These are phyloP conservation scores for Tetracentron sinense DNA, from an alignment of 164 flowering plant genomes.

Conservation along the genomic window DNA sequence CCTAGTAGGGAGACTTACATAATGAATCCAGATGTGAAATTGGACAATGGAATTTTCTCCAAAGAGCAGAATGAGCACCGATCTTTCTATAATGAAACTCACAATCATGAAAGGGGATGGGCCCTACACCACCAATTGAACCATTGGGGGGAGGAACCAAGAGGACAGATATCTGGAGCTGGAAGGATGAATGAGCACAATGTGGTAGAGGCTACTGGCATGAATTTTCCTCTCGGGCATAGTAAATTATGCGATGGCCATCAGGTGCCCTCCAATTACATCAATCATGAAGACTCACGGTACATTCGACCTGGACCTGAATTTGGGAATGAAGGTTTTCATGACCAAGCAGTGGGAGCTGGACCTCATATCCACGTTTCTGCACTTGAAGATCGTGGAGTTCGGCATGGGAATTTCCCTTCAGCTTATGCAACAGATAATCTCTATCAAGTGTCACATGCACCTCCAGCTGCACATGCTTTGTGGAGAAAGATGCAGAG, in stretches of 20 bases:
- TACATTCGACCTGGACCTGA: conserved; percentile 46
- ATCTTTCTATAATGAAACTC: conserved; percentile 41
- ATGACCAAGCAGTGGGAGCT: conserved; percentile 42
- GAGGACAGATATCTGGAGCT: conserved; percentile 44
- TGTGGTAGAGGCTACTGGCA: conserved; percentile 44
- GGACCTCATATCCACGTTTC: conserved; percentile 40
- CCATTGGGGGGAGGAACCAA: conserved; percentile 55
- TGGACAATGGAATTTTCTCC: conserved; percentile 41
- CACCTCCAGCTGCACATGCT: conserved; percentile 42
- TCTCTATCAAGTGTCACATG: conserved; percentile 46
- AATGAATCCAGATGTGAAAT: conserved; percentile 45
- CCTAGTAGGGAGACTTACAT: conserved; percentile 42
- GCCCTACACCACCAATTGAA: conserved; percentile 46
- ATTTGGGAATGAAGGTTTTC: conserved; percentile 48
- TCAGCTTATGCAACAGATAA: conserved; percentile 53
- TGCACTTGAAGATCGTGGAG: conserved; percentile 48
- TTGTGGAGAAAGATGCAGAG: conserved; percentile 59
- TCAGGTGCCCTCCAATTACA: conserved; percentile 34
- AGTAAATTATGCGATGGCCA: conserved; percentile 43
- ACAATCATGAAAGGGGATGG: conserved; percentile 70
- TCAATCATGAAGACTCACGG: conserved; percentile 47
- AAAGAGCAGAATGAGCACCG: conserved; percentile 51
- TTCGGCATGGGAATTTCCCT: conserved; percentile 52
- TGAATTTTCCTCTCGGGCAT: conserved; percentile 43
- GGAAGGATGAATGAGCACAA: conserved; percentile 57